These are phyloP conservation scores for Castanospermum australe DNA, from an alignment of 306 rosid genomes.

Conservation along the genomic window DNA sequence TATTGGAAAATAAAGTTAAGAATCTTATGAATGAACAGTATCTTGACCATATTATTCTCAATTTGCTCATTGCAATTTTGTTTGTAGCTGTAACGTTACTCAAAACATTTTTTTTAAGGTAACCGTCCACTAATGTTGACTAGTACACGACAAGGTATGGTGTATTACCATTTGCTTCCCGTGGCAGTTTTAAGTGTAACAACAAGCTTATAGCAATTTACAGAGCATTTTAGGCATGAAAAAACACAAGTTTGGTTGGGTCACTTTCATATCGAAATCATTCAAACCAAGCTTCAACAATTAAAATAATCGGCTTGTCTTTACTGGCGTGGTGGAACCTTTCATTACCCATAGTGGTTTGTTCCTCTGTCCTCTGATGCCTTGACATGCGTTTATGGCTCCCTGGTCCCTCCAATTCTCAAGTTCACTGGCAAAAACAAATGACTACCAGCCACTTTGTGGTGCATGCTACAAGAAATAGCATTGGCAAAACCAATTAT, in stretches of 20 bases:
- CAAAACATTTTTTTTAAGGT: not conserved
- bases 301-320: slow-evolving; percentile 36
- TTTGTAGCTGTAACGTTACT: slow-evolving; percentile 11
- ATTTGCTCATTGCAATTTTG: not conserved
- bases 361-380: slow-evolving; percentile 30
- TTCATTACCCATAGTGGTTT: slow-evolving; percentile 30
- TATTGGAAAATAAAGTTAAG: slow-evolving; percentile 16
- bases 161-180: not conserved
- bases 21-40: slow-evolving; percentile 18
- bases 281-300: slow-evolving; percentile 1
- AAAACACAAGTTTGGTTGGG: slow-evolving; percentile 1
- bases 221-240: slow-evolving; percentile 21
- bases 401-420: slow-evolving; percentile 31
- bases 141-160: slow-evolving; percentile 8
- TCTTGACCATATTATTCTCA: slow-evolving; percentile 21
- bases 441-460: slow-evolving; percentile 3
- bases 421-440: slow-evolving; percentile 16
- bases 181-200: not conserved
- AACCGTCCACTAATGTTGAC: not conserved
- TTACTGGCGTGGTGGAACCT: slow-evolving; percentile 37
- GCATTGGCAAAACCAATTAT: not conserved
- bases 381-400: slow-evolving; percentile 41
- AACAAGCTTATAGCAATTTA: not conserved
- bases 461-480: slow-evolving; percentile 1
- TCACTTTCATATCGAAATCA: slow-evolving; percentile 30